Conservation (phyloP, 2,329 filamentous ascomycete genomes). For the Raffaelea arxii region DNA sequence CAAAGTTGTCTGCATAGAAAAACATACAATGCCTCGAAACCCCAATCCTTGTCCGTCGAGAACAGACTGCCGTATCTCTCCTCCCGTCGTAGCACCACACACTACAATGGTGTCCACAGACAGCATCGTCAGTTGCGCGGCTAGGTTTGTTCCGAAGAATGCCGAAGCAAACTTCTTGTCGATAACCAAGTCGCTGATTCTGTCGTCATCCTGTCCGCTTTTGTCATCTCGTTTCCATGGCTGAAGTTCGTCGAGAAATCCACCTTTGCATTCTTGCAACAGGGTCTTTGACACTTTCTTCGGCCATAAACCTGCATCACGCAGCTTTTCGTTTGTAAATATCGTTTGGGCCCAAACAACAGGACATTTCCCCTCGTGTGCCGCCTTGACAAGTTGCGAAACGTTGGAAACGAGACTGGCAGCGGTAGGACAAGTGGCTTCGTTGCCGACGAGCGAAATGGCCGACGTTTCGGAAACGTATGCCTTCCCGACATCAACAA, state of each 20-base stretch:
- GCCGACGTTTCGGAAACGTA: slow-evolving; percentile 33
- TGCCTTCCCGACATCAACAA: slow-evolving; percentile 36
- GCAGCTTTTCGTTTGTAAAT: slow-evolving; percentile 31
- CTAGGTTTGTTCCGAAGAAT: slow-evolving; percentile 36
- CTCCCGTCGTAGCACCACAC: slow-evolving; percentile 36
- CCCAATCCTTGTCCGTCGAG: slow-evolving; percentile 34
- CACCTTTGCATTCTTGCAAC: slow-evolving; percentile 31
- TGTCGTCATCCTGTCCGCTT: slow-evolving; percentile 26
- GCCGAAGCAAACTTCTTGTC: slow-evolving; percentile 33
- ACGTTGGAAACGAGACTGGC: slow-evolving; percentile 25
- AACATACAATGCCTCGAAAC: slow-evolving; percentile 19
- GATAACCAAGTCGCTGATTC: slow-evolving; percentile 23
- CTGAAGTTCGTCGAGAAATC: slow-evolving; percentile 26
- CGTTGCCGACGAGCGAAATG: slow-evolving; percentile 26
- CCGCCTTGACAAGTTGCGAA: slow-evolving; percentile 26
- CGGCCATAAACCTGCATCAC: slow-evolving; percentile 33
- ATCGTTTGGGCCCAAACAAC: slow-evolving; percentile 33
- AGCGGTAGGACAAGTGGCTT: slow-evolving; percentile 23
- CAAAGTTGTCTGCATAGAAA: background rate
- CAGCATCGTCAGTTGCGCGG: slow-evolving; percentile 25
- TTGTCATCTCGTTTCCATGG: slow-evolving; percentile 1
- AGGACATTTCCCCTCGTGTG: slow-evolving; percentile 24
- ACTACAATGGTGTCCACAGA: slow-evolving; percentile 33
- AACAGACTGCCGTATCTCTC: slow-evolving; percentile 32
- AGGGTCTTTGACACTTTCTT: slow-evolving; percentile 12